A percentile compares a stretch with the other conserved stretches of the same genome.
These are phyloP conservation scores for Paraphoma chrysanthemicola DNA, from an alignment of 2,329 filamentous ascomycete species.

Conservation along the genomic window DNA sequence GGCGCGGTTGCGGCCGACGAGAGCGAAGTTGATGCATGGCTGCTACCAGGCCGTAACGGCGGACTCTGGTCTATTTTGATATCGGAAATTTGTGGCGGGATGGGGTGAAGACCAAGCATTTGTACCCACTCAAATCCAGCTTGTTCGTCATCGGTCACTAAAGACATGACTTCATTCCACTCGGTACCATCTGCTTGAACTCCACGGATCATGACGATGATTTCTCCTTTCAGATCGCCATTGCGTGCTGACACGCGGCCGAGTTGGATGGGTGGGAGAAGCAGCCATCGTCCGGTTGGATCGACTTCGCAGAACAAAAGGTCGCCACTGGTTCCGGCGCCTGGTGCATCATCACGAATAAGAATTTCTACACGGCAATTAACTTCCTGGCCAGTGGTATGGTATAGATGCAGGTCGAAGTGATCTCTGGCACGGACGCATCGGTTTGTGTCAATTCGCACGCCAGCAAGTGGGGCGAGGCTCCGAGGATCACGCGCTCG, in stretches of 20 bases:
- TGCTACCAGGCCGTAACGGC: constrained; percentile 49
- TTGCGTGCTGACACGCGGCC: constrained; percentile 78
- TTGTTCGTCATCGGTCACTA: constrained; percentile 77
- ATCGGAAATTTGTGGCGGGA: constrained; percentile 63
- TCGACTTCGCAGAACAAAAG: constrained; percentile 93
- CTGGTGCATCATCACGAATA: constrained; percentile 78
- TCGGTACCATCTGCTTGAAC: constrained; percentile 65
- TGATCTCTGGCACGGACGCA: constrained; percentile 90
- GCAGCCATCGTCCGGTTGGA: constrained; percentile 76
- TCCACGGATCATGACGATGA: constrained; percentile 88
- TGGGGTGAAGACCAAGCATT: constrained; percentile 74
- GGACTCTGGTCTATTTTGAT: constrained; percentile 58
- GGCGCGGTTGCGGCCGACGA: constrained; percentile 46
- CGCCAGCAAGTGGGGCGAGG: constrained; percentile 72
- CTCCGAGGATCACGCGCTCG: constrained; percentile 81
- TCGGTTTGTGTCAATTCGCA: constrained; percentile 75
- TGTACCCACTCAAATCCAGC: constrained; percentile 86
- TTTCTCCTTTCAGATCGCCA: constrained; percentile 73
- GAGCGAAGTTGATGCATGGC: constrained; percentile 63
- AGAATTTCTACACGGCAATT: constrained; percentile 89
- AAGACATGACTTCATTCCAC: constrained; percentile 85
- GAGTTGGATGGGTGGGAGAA: constrained; percentile 87
- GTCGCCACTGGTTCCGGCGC: constrained; percentile 74
- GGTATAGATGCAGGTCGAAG: constrained; percentile 83
- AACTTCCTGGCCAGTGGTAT: constrained; percentile 88